Conservation (phyloP, 192 early-diverging fungal genomes). For the Phycomyces blakesleeanus region DNA sequence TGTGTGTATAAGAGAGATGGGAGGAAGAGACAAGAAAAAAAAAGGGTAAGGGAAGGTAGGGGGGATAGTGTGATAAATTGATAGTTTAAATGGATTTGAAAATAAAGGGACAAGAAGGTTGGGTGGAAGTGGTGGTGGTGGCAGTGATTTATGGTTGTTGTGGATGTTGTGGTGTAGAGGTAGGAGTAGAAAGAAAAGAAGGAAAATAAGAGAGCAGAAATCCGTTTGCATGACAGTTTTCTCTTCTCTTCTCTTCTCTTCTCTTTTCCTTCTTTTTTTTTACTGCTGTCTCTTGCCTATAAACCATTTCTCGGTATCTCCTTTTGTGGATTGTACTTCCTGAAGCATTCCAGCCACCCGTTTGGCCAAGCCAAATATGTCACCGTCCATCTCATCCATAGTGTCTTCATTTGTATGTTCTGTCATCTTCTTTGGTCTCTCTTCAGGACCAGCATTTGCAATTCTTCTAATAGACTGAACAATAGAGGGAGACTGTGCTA, state of each 20-base stretch:
- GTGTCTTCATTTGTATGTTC: slow-evolving; percentile 11
- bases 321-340: background rate
- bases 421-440: background rate
- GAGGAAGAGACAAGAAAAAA: no score
- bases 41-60: no score
- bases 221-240: background rate
- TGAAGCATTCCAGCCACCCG: slow-evolving; percentile 14
- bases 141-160: no score
- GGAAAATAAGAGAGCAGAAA: background rate
- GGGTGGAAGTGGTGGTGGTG: no score
- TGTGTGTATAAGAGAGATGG: no score
- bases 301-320: background rate
- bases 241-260: background rate
- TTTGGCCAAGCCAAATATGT: slow-evolving; percentile 29
- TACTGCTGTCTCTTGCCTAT: background rate
- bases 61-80: no score
- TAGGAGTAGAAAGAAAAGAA: no score
- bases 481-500: slow-evolving; percentile 10
- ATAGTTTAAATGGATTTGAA: no score
- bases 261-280: background rate
- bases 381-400: slow-evolving; percentile 31
- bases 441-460: background rate
- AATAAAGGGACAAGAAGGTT: no score
- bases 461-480: slow-evolving; percentile 15
- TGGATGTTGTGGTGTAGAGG: no score